A percentile compares a stretch with the other conserved stretches of the same genome.
These are phyloP conservation scores for Paragyromitra xinjiangensis DNA, from an alignment of 495 filamentous ascomycete genomes.

Conservation along the genomic window DNA sequence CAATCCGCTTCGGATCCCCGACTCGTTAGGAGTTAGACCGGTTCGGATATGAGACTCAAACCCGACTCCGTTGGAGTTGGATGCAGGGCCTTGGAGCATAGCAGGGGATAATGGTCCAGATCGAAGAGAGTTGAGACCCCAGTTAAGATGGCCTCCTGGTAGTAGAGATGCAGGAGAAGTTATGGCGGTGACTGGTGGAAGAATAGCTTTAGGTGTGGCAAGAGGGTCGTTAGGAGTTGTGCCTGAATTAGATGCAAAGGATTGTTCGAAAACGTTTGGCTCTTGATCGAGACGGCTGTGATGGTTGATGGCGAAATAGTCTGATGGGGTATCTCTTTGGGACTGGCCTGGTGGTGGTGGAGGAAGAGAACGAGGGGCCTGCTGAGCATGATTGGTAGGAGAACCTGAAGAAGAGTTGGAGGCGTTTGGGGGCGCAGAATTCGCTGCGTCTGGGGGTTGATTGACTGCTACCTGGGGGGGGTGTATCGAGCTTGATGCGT, in stretches of 20 bases:
- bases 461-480: slow-evolving; percentile 53
- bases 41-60: slow-evolving; percentile 82
- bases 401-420: slow-evolving; percentile 43
- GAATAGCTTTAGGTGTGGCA: slow-evolving; percentile 86
- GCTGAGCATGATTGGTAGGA: slow-evolving; percentile 46
- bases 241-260: slow-evolving; percentile 74
- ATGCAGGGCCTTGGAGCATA: slow-evolving; percentile 89
- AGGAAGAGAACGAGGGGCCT: slow-evolving; percentile 45
- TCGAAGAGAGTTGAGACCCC: slow-evolving; percentile 82
- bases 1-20: slow-evolving; percentile 86
- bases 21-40: slow-evolving; percentile 96
- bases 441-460: slow-evolving; percentile 47
- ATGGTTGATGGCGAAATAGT: slow-evolving; percentile 54
- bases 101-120: slow-evolving; percentile 95
- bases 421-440: slow-evolving; percentile 34
- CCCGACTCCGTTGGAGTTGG: slow-evolving; percentile 77
- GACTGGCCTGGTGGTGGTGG: slow-evolving; percentile 43
- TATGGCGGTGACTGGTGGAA: slow-evolving; percentile 89
- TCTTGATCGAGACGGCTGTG: slow-evolving; percentile 63
- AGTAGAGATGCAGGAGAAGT: slow-evolving; percentile 86
- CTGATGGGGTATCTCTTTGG: slow-evolving; percentile 52
- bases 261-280: slow-evolving; percentile 96
- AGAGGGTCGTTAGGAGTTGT: slow-evolving; percentile 65
- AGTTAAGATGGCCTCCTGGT: slow-evolving; percentile 78
- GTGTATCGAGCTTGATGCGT: slow-evolving; percentile 43